Conservation (phyloP, 108 stramenopile genomes). For the Aureococcus anophagefferens region DNA sequence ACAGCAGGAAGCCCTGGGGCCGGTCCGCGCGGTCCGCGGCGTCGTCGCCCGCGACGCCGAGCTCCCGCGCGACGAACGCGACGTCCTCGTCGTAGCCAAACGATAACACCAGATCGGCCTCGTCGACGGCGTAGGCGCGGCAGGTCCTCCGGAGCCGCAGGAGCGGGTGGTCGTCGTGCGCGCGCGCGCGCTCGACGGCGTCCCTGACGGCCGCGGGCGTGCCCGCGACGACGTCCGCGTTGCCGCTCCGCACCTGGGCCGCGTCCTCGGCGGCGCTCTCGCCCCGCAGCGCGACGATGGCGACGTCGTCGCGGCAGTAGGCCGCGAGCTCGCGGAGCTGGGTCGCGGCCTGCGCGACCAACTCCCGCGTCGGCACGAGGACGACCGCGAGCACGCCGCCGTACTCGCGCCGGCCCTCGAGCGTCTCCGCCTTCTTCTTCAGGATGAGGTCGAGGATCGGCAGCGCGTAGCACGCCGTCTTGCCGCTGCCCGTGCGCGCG, state of each 20-base stretch:
- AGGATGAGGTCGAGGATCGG: slow-evolving; percentile 88
- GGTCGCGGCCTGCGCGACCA: slow-evolving; percentile 74
- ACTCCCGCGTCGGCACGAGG: slow-evolving; percentile 90
- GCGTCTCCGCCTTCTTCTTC: slow-evolving; percentile 30
- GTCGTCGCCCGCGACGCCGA: slow-evolving; percentile 14
- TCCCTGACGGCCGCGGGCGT: slow-evolving; percentile 35
- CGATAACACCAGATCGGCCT: slow-evolving; percentile 93
- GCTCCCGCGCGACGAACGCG: slow-evolving; percentile 59
- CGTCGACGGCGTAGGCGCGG: slow-evolving; percentile 88
- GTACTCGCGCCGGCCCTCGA: slow-evolving; percentile 5
- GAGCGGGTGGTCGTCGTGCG: slow-evolving; percentile 58
- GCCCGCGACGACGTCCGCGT: slow-evolving; percentile 35
- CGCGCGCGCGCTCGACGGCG: slow-evolving; percentile 55
- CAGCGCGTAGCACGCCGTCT: slow-evolving; percentile 84
- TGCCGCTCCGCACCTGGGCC: slow-evolving; percentile 4
- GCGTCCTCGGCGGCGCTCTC: slow-evolving; percentile 28
- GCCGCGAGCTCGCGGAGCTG: slow-evolving; percentile 65
- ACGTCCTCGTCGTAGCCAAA: slow-evolving; percentile 91
- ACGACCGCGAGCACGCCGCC: slow-evolving; percentile 64
- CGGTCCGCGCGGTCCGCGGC: slow-evolving; percentile 50
- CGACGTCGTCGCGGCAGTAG: slow-evolving; percentile 77
- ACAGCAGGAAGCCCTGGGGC: slow-evolving; percentile 92
- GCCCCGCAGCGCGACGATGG: slow-evolving; percentile 56
- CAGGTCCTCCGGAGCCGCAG: slow-evolving; percentile 43
- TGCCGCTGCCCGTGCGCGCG: slow-evolving; percentile 91